Evolutionary conservation across 768 basidiomycete genomes (phyloP).

Genomic region (Leccinum broughii): DNA sequence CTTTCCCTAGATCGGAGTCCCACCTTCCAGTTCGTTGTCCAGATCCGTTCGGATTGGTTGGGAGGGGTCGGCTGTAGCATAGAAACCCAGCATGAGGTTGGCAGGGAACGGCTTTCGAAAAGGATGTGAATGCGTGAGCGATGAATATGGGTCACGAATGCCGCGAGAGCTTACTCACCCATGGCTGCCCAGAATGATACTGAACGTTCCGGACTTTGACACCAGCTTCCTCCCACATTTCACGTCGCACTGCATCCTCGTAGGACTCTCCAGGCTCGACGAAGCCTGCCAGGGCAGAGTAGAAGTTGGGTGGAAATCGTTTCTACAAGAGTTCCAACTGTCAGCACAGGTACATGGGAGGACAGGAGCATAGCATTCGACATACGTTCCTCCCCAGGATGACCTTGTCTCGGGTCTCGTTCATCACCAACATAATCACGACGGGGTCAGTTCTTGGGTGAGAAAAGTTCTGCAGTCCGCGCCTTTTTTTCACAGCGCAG

Average conservation of each 20-base stretch:
- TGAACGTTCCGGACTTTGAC: slow-evolving; percentile 79
- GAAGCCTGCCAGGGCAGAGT: slow-evolving; percentile 92
- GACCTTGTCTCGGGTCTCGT: slow-evolving; percentile 77
- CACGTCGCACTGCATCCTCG: slow-evolving; percentile 89
- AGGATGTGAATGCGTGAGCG: too few species aligned
- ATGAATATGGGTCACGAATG: neutral
- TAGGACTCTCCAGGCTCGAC: slow-evolving; percentile 93
- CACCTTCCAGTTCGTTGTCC: slow-evolving; percentile 94
- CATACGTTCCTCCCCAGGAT: slow-evolving; percentile 85
- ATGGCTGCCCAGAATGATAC: slow-evolving; percentile 87
- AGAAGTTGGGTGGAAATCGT: slow-evolving; percentile 69
- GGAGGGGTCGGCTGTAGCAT: slow-evolving; percentile 70
- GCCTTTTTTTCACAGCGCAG: slow-evolving; percentile 41
- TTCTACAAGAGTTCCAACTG: slow-evolving; percentile 39
- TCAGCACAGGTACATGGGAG: neutral
- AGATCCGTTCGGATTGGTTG: slow-evolving; percentile 81
- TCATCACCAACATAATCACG: slow-evolving; percentile 87
- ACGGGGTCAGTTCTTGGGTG: slow-evolving; percentile 86
- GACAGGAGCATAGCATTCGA: slow-evolving; percentile 5
- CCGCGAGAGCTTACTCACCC: slow-evolving; percentile 49
- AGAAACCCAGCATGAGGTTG: slow-evolving; percentile 89
- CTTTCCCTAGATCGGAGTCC: neutral
- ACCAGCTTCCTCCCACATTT: slow-evolving; percentile 96
- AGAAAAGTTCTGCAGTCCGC: slow-evolving; percentile 83
- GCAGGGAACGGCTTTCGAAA: slow-evolving; percentile 78